Conservation (phyloP, 192 early-diverging fungal species). For the Chytriomyces sp. region DNA sequence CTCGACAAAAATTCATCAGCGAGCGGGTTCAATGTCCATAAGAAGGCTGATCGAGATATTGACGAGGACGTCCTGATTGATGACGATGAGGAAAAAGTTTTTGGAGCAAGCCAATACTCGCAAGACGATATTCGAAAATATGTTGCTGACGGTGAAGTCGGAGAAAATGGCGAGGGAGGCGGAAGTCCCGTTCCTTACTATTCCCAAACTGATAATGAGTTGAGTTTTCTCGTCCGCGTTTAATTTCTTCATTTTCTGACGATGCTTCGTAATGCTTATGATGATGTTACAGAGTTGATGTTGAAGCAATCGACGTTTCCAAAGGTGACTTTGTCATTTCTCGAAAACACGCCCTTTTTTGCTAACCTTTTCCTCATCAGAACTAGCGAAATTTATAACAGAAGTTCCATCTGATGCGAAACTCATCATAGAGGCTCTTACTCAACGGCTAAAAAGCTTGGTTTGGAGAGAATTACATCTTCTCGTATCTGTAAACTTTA, state of each 20-base stretch:
- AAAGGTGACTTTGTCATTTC: background rate
- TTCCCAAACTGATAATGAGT: background rate
- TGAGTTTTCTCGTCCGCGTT: background rate
- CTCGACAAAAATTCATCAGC: slow-evolving; percentile 30
- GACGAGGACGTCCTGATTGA: slow-evolving; percentile 88
- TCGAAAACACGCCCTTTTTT: background rate
- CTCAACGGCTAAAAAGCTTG: slow-evolving; percentile 70
- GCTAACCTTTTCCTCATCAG: background rate
- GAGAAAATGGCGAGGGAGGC: slow-evolving; percentile 10
- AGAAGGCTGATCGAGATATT: slow-evolving; percentile 55
- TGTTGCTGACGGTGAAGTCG: slow-evolving; percentile 28
- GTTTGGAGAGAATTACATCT: slow-evolving; percentile 38
- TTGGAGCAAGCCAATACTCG: slow-evolving; percentile 75
- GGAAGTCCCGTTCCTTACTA: background rate
- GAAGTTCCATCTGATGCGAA: slow-evolving; percentile 48
- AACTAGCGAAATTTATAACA: slow-evolving; percentile 19
- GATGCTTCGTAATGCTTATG: background rate
- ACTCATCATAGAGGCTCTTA: slow-evolving; percentile 82
- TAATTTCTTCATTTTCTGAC: too few relatives aligned
- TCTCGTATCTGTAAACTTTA: background rate
- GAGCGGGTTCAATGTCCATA: background rate
- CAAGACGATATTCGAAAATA: slow-evolving; percentile 68
- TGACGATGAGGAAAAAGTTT: slow-evolving; percentile 70
- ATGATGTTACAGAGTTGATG: background rate
- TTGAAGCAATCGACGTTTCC: background rate